Conservation (phyloP, 371 early-diverging fungal species). For the Gilbertella persicaria region DNA sequence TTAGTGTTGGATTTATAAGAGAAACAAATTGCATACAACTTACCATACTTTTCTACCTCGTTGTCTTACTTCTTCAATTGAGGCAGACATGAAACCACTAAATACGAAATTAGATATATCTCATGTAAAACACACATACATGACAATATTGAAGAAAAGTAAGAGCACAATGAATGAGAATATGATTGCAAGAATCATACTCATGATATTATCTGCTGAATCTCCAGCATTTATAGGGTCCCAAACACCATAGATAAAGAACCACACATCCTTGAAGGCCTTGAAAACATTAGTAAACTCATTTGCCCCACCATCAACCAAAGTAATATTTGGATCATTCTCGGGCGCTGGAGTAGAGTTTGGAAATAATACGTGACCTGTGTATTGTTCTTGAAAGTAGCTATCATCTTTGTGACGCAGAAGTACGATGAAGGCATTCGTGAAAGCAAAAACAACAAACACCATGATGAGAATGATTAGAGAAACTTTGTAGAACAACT, state of each 20-base stretch:
- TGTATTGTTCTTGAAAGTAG: constrained; percentile 12
- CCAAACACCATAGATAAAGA: constrained; percentile 18
- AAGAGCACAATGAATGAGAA: constrained; percentile 16
- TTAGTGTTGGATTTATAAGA: neutral
- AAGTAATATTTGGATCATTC: neutral
- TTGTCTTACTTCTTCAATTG: constrained; percentile 8
- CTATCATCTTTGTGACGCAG: constrained; percentile 3
- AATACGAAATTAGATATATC: neutral
- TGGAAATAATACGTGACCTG: neutral
- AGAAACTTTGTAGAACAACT: constrained; percentile 3
- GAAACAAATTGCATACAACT: neutral
- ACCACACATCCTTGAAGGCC: constrained; percentile 9
- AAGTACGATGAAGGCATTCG: constrained; percentile 6
- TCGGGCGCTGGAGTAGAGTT: neutral
- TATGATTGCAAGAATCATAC: constrained; percentile 1
- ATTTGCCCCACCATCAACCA: constrained; percentile 1
- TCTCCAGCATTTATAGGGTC: constrained; percentile 14
- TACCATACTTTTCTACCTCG: constrained; percentile 17
- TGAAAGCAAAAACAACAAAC: constrained; percentile 15
- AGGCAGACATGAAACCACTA: constrained; percentile 20
- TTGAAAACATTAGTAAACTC: constrained; percentile 6
- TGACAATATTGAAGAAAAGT: constrained; percentile 20
- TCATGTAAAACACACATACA: constrained; percentile 3
- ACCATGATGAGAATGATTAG: constrained; percentile 10
- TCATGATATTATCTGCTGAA: constrained; percentile 13